A percentile compares a stretch with the other conserved stretches of the same genome.
phyloP scores from a whole-genome alignment of 1,284 basidiomycete genomes.

The Meira miltonrushii region DNA sequence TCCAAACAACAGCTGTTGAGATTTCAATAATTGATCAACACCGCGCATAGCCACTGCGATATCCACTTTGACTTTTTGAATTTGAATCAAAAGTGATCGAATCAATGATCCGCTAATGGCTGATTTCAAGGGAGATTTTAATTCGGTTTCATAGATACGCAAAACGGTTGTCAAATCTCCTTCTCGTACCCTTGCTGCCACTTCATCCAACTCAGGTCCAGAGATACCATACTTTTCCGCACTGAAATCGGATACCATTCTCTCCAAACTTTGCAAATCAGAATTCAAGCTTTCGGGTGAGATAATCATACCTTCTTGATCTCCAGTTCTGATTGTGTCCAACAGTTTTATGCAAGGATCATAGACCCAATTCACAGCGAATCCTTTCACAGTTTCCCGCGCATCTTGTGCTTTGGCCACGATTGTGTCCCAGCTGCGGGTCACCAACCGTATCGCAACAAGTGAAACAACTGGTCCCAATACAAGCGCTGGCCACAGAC shows the following conservation, averaged over 20 bases:
- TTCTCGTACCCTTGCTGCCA: constrained; percentile 65
- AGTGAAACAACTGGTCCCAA: constrained; percentile 31
- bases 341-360: constrained; percentile 78
- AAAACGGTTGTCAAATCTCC: constrained; percentile 87
- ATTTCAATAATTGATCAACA: constrained; percentile 86
- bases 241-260: constrained; percentile 84
- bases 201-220: constrained; percentile 59
- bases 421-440: constrained; percentile 36
- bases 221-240: constrained; percentile 69
- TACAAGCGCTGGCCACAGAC: constrained; percentile 40
- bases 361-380: constrained; percentile 78
- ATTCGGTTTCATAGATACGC: constrained; percentile 84
- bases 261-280: constrained; percentile 79
- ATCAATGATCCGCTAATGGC: constrained; percentile 76
- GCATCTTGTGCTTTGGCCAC: constrained; percentile 60
- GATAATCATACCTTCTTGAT: constrained; percentile 64
- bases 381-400: constrained; percentile 67
- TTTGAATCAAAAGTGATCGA: constrained; percentile 80
- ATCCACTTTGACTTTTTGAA: constrained; percentile 96
- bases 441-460: constrained; percentile 22
- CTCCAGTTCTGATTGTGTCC: constrained; percentile 74
- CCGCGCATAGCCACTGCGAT: constrained; percentile 78
- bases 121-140: constrained; percentile 76
- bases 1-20: constrained; percentile 92
- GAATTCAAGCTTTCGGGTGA: constrained; percentile 70